These are phyloP conservation scores for Aspergillus avenaceus DNA, from an alignment of 495 filamentous ascomycete species.

Conservation along the genomic window DNA sequence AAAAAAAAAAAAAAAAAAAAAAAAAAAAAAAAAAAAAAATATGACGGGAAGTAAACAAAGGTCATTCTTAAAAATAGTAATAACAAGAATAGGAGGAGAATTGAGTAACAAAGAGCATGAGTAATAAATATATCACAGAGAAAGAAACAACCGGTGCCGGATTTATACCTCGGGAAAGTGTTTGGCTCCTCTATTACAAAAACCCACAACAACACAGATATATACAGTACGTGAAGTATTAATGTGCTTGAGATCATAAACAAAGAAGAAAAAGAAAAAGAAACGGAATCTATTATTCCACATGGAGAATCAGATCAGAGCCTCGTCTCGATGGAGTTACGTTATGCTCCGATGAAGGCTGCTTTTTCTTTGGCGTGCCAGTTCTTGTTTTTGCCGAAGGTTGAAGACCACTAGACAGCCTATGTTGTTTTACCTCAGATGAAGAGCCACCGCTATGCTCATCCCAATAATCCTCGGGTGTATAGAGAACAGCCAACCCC, in stretches of 20 bases:
- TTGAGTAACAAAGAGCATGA: neutral
- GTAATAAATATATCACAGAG: neutral
- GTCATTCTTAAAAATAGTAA: too few relatives aligned
- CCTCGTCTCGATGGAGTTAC: slow-evolving; percentile 34
- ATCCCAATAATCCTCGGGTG: slow-evolving; percentile 32
- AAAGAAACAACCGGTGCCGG: neutral
- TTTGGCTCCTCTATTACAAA: too few relatives aligned
- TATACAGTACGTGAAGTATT: neutral
- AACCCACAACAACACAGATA: too few relatives aligned
- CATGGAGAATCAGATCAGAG: slow-evolving; percentile 33
- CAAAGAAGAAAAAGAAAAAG: neutral
- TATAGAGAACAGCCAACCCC: slow-evolving; percentile 24
- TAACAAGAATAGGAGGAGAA: too few relatives aligned
- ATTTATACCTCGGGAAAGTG: too few relatives aligned
- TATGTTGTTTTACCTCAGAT: neutral
- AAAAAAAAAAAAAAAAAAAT: neutral
- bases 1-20: neutral
- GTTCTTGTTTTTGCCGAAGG: neutral
- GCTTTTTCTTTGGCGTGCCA: slow-evolving; percentile 17
- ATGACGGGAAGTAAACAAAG: neutral
- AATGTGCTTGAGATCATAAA: too few relatives aligned
- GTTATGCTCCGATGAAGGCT: slow-evolving; percentile 29
- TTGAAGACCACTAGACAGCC: slow-evolving; percentile 3
- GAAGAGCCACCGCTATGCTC: slow-evolving; percentile 6
- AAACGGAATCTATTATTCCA: slow-evolving; percentile 23